These are phyloP conservation scores for Taphrina communis DNA, from an alignment of 1,139 yeast genomes.

Conservation along the genomic window DNA sequence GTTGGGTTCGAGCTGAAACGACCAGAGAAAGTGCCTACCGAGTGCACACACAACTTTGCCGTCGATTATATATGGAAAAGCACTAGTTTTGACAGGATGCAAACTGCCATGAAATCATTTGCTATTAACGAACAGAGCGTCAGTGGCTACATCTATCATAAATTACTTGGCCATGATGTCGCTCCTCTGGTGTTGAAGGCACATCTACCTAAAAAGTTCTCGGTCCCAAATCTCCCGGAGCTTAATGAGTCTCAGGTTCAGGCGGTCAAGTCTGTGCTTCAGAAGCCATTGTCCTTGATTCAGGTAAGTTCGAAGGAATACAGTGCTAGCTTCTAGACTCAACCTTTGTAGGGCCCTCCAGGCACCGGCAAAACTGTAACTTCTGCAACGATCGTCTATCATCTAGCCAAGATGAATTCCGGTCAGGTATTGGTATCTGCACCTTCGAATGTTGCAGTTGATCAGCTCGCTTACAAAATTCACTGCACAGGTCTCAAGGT, in stretches of 20 bases:
- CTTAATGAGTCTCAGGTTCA: slow-evolving; percentile 77
- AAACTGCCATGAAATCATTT: slow-evolving; percentile 71
- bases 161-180: slow-evolving; percentile 81
- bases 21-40: slow-evolving; percentile 61
- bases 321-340: neutral
- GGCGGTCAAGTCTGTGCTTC: slow-evolving; percentile 76
- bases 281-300: slow-evolving; percentile 78
- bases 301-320: slow-evolving; percentile 54
- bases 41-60: slow-evolving; percentile 69
- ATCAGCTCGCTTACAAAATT: slow-evolving; percentile 80
- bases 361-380: slow-evolving; percentile 97
- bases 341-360: slow-evolving; percentile 74
- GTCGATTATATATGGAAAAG: slow-evolving; percentile 94
- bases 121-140: slow-evolving; percentile 76
- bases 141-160: slow-evolving; percentile 77
- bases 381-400: slow-evolving; percentile 86
- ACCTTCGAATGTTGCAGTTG: slow-evolving; percentile 94
- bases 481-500: slow-evolving; percentile 72
- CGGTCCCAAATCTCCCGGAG: slow-evolving; percentile 70
- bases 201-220: slow-evolving; percentile 64
- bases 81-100: slow-evolving; percentile 82
- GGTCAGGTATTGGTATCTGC: slow-evolving; percentile 83
- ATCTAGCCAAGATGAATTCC: slow-evolving; percentile 64
- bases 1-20: slow-evolving; percentile 71
- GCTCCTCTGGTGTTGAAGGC: slow-evolving; percentile 66